phyloP scores from a whole-genome alignment of 2,329 filamentous ascomycete genomes.

The Penicillium paneum region DNA sequence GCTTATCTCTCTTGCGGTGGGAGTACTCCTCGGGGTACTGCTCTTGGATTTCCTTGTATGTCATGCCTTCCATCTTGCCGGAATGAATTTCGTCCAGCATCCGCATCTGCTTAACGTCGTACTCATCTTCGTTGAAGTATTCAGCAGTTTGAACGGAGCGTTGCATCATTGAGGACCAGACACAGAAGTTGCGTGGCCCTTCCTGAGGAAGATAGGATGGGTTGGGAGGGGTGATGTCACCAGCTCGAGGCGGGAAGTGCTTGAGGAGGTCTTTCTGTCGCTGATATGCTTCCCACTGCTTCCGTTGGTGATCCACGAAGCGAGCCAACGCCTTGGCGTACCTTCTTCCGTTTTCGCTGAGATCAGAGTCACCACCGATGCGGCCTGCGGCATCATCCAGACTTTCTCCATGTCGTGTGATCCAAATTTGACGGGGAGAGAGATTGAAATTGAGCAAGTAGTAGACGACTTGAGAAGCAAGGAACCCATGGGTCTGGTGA shows the following conservation, averaged over 20 bases:
- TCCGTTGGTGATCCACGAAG: conserved; percentile 78
- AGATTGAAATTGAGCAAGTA: conserved; percentile 97
- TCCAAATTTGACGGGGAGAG: conserved; percentile 94
- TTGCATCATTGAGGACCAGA: conserved; percentile 97
- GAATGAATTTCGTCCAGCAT: conserved; percentile 97
- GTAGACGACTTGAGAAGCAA: conserved; percentile 87
- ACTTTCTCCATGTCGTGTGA: conserved; percentile 91
- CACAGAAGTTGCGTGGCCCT: conserved; percentile 81
- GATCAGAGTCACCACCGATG: conserved; percentile 83
- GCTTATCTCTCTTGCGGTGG: conserved; percentile 77
- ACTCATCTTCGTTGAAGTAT: conserved; percentile 92
- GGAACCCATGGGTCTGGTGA: conserved; percentile 84
- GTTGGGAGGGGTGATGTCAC: conserved; percentile 91
- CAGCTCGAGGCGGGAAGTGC: conserved; percentile 83
- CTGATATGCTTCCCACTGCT: conserved; percentile 79
- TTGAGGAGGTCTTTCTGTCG: conserved; percentile 71
- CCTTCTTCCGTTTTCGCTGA: conserved; percentile 74
- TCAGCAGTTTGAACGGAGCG: conserved; percentile 84
- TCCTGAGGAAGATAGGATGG: conserved; percentile 65
- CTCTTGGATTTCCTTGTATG: conserved; percentile 83
- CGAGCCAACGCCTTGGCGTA: conserved; percentile 77
- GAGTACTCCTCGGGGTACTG: conserved; percentile 76
- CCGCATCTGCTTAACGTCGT: conserved; percentile 94
- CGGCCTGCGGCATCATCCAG: conserved; percentile 81
- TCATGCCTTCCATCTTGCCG: conserved; percentile 89